Evolutionary conservation across 768 basidiomycete species (phyloP).

Genomic region (Auricularia heimuer): DNA sequence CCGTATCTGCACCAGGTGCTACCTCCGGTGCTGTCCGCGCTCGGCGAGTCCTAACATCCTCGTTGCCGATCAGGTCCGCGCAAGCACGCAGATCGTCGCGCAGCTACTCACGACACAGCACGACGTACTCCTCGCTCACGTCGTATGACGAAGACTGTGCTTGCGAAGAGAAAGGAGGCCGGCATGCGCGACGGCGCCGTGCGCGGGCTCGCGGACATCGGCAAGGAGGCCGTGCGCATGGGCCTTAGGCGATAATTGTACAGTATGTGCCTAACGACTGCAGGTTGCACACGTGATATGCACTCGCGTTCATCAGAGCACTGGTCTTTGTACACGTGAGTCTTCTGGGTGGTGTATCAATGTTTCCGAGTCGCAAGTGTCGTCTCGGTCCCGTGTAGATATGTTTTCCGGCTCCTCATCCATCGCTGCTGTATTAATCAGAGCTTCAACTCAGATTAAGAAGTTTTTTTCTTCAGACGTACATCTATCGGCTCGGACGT

Average conservation of each 20-base stretch:
- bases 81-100: slow-evolving; percentile 72
- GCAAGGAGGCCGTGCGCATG: slow-evolving; percentile 75
- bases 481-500: too few relatives aligned
- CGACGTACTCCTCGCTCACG: slow-evolving; percentile 81
- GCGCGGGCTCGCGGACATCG: slow-evolving; percentile 74
- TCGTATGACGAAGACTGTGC: slow-evolving; percentile 90
- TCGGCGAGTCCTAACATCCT: slow-evolving; percentile 56
- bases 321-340: too few relatives aligned
- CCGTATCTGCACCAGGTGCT: slow-evolving; percentile 98
- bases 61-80: slow-evolving; percentile 67
- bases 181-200: slow-evolving; percentile 88
- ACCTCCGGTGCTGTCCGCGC: slow-evolving; percentile 82
- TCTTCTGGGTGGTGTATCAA: too few relatives aligned
- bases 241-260: slow-evolving; percentile 32
- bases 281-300: too few relatives aligned
- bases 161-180: slow-evolving; percentile 57
- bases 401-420: too few relatives aligned
- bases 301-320: too few relatives aligned
- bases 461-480: too few relatives aligned
- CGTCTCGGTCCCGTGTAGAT: too few relatives aligned
- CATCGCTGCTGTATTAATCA: too few relatives aligned
- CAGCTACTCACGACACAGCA: slow-evolving; percentile 71
- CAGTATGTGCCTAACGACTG: too few relatives aligned
- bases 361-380: too few relatives aligned
- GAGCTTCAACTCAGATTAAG: too few relatives aligned